phyloP scores from a whole-genome alignment of 2,329 filamentous ascomycete genomes.

The Claviceps arundinis region DNA sequence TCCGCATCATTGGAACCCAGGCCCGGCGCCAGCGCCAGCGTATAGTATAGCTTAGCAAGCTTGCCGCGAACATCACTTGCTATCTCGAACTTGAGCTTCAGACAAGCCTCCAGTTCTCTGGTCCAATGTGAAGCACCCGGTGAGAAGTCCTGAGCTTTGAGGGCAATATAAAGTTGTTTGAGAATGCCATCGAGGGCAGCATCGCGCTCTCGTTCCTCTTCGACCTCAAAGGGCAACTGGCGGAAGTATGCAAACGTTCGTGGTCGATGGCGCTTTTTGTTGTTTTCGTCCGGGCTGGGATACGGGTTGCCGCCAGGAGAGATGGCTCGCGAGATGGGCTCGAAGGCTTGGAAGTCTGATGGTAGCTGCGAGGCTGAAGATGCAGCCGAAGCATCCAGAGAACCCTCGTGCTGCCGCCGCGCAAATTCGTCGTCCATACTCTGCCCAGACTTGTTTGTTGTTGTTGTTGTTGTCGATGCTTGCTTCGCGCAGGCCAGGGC shows the following conservation, averaged over 20 bases:
- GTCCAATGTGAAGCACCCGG: slow-evolving; percentile 95
- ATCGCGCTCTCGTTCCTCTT: slow-evolving; percentile 66
- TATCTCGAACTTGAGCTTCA: slow-evolving; percentile 94
- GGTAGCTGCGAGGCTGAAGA: slow-evolving; percentile 19
- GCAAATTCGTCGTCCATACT: slow-evolving; percentile 27
- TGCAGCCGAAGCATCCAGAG: slow-evolving; percentile 18
- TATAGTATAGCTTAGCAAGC: slow-evolving; percentile 86
- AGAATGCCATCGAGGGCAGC: slow-evolving; percentile 74
- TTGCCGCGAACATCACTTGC: slow-evolving; percentile 69
- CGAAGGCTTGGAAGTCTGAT: slow-evolving; percentile 32
- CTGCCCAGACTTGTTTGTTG: background rate
- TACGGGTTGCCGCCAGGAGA: slow-evolving; percentile 63
- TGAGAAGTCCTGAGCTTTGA: slow-evolving; percentile 86
- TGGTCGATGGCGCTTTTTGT: slow-evolving; percentile 59
- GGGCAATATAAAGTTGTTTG: slow-evolving; percentile 82
- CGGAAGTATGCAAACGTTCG: slow-evolving; percentile 89
- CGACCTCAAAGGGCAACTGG: slow-evolving; percentile 78
- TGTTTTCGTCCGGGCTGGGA: slow-evolving; percentile 33
- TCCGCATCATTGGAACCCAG: slow-evolving; percentile 72
- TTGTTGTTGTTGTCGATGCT: background rate
- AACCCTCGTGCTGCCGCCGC: slow-evolving; percentile 19
- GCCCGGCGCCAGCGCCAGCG: slow-evolving; percentile 80
- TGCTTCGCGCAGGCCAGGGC: background rate
- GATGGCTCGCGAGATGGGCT: slow-evolving; percentile 72
- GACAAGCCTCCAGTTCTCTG: slow-evolving; percentile 86